phyloP scores from a whole-genome alignment of 2,329 filamentous ascomycete genomes.

The Neofusicoccum sp. region DNA sequence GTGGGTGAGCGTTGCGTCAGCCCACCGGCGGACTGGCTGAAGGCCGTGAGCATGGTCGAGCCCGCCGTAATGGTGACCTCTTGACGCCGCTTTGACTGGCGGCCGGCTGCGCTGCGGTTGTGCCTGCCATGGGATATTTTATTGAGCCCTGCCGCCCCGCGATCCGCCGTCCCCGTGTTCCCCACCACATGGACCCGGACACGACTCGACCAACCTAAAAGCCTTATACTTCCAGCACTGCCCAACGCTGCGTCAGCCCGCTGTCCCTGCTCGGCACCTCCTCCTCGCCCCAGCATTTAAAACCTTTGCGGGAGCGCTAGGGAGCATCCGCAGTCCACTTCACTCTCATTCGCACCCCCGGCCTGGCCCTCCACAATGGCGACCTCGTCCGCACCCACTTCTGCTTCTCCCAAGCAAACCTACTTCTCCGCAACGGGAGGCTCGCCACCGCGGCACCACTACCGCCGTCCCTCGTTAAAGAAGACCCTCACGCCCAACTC shows the following conservation, averaged over 20 bases:
- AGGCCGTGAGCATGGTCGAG: not conserved
- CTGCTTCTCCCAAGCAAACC: not conserved
- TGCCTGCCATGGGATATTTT: constrained; percentile 5
- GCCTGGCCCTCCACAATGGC: constrained; percentile 2
- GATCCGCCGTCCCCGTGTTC: constrained; percentile 13
- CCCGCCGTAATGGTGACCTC: constrained; percentile 6
- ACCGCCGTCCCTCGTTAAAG: constrained; percentile 11
- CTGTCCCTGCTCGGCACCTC: not conserved
- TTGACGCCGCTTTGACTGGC: constrained; percentile 4
- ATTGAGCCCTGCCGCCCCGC: constrained; percentile 11
- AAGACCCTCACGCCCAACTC: constrained; percentile 4
- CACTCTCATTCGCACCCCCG: not conserved
- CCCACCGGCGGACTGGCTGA: not conserved
- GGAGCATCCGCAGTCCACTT: constrained; percentile 2
- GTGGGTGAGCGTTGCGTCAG: constrained; percentile 10
- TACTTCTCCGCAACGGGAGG: constrained; percentile 9
- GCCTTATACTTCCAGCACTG: not conserved
- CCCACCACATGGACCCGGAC: constrained; percentile 12
- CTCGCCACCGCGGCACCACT: constrained; percentile 11
- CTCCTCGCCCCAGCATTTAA: not conserved
- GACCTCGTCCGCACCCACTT: not conserved
- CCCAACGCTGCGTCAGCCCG: constrained; percentile 7
- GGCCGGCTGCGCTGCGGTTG: not conserved
- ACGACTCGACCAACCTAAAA: not conserved
- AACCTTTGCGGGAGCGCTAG: constrained; percentile 11